Evolutionary conservation across 2,329 filamentous ascomycete species (phyloP).

Genomic region (Beauveria australis): DNA sequence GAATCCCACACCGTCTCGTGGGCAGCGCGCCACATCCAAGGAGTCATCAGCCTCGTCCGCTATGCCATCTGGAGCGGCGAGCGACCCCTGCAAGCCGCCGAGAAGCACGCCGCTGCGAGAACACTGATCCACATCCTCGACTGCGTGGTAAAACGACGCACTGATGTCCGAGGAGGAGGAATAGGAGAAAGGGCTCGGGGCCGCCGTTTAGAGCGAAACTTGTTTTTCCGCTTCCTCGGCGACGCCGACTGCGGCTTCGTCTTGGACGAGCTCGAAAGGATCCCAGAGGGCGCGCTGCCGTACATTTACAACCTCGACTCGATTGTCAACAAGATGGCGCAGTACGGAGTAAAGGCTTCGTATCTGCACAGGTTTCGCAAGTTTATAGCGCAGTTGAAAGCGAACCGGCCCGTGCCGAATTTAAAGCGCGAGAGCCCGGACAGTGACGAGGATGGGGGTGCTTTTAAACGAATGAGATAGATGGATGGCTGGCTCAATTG

Average conservation of each 20-base stretch:
- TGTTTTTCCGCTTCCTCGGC: conserved; percentile 41
- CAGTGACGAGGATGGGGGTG: conserved; percentile 18
- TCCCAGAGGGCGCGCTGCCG: conserved; percentile 36
- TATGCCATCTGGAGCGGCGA: conserved; percentile 31
- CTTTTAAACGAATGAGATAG: conserved; percentile 13
- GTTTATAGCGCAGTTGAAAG: conserved; percentile 24
- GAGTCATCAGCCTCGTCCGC: conserved; percentile 35
- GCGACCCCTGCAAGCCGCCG: conserved; percentile 27
- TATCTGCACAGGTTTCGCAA: conserved; percentile 29
- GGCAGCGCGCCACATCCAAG: conserved; percentile 40
- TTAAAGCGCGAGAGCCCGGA: conserved; percentile 22
- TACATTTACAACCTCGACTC: conserved; percentile 32
- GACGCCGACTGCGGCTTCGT: conserved; percentile 36
- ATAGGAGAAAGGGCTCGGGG: conserved; percentile 13
- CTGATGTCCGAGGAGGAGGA: conserved; percentile 24
- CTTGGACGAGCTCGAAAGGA: conserved; percentile 32
- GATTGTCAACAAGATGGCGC: conserved; percentile 24
- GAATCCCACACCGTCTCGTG: conserved; percentile 31
- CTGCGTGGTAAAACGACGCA: conserved; percentile 33
- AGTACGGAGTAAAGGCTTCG: conserved; percentile 25
- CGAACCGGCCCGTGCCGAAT: conserved; percentile 19
- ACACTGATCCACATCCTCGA: conserved; percentile 41
- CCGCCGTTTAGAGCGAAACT: conserved; percentile 30
- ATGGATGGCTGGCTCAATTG: neutral
- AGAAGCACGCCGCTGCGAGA: conserved; percentile 37